Percentiles rank a stretch among this genome's conserved stretches.
phyloP scores from a whole-genome alignment of 2,329 filamentous ascomycete species.

The Epichloe gansuensis region DNA sequence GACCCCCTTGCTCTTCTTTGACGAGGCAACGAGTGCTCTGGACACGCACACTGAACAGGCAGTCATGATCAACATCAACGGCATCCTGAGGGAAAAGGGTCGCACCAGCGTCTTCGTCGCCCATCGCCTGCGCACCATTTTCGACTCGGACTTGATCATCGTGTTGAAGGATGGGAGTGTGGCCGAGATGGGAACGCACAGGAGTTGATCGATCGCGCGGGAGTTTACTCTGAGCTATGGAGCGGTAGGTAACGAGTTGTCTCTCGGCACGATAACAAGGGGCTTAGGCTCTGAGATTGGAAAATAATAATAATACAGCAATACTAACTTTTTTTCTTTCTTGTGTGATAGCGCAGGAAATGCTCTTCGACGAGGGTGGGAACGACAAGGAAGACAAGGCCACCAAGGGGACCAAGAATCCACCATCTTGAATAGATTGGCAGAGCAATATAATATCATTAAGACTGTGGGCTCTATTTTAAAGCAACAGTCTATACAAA shows the following conservation, averaged over 20 bases:
- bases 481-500: too few species aligned
- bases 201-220: conserved; percentile 67
- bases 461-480: too few species aligned
- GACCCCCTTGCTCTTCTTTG: conserved; percentile 88
- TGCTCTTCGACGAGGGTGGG: conserved; percentile 38
- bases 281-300: neutral
- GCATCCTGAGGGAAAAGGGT: conserved; percentile 75
- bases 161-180: conserved; percentile 75
- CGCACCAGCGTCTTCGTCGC: conserved; percentile 93
- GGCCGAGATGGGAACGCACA: conserved; percentile 82
- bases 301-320: too few species aligned
- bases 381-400: conserved; percentile 29
- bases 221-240: conserved; percentile 85
- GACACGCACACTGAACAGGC: conserved; percentile 92
- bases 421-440: too few species aligned
- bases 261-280: neutral
- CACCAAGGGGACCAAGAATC: too few species aligned
- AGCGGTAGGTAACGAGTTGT: conserved; percentile 47
- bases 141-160: conserved; percentile 85
- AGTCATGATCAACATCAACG: conserved; percentile 83
- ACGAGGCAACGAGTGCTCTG: conserved; percentile 84
- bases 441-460: too few species aligned
- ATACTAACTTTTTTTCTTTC: neutral
- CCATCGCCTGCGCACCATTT: conserved; percentile 84
- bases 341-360: conserved; percentile 44